Conservation (phyloP, 768 basidiomycete genomes). For the Wakefieldia striispora region DNA sequence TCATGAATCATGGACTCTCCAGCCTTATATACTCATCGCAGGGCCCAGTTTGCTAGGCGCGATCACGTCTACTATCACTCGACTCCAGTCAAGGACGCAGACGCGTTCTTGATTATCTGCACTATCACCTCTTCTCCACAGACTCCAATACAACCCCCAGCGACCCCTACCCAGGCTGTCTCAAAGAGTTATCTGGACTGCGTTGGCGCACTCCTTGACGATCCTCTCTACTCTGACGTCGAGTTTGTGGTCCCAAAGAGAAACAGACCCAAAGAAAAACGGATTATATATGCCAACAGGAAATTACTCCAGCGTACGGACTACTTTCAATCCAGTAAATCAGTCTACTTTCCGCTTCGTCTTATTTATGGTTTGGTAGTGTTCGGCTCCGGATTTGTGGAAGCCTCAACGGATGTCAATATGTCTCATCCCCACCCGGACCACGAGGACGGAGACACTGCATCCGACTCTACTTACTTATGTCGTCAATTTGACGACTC, state of each 20-base stretch:
- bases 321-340: conserved; percentile 73
- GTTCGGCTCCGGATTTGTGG: conserved; percentile 71
- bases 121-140: conserved; percentile 70
- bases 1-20: neutral
- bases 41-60: conserved; percentile 78
- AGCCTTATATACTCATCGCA: conserved; percentile 23
- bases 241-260: conserved; percentile 69
- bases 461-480: conserved; percentile 47
- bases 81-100: conserved; percentile 48
- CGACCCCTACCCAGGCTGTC: conserved; percentile 50
- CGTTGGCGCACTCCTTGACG: conserved; percentile 73
- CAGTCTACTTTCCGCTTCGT: neutral
- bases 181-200: conserved; percentile 67
- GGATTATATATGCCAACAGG: conserved; percentile 65
- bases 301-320: conserved; percentile 67
- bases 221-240: conserved; percentile 83
- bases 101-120: conserved; percentile 75
- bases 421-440: conserved; percentile 22
- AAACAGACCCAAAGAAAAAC: conserved; percentile 34
- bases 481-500: conserved; percentile 45
- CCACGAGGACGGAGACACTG: conserved; percentile 40
- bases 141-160: conserved; percentile 44
- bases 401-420: conserved; percentile 41
- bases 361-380: conserved; percentile 39
- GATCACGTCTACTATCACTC: conserved; percentile 67